phyloP scores from a whole-genome alignment of 2,329 filamentous ascomycete genomes.

The Paraconiothyrium sp. region DNA sequence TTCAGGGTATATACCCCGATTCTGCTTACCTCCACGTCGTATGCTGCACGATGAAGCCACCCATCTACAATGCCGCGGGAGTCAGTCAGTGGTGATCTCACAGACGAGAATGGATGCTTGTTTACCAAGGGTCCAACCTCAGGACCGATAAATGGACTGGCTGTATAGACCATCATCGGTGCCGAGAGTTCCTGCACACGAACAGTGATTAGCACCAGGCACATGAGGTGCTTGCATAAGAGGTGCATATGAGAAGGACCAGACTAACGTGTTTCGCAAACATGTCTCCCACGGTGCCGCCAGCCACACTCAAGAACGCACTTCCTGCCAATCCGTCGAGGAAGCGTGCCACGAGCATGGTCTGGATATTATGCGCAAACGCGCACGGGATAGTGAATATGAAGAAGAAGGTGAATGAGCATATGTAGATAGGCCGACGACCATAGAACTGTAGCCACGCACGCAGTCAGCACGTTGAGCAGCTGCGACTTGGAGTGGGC shows the following conservation, averaged over 20 bases:
- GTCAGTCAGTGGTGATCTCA: no score
- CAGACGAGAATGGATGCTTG: no score
- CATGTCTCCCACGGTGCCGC: slow-evolving; percentile 82
- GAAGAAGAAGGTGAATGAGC: slow-evolving; percentile 76
- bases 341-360: slow-evolving; percentile 81
- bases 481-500: background rate
- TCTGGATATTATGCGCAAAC: slow-evolving; percentile 81
- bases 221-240: slow-evolving; percentile 12
- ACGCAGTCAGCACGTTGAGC: slow-evolving; percentile 14
- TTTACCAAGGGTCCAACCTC: slow-evolving; percentile 65
- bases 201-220: slow-evolving; percentile 22
- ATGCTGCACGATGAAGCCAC: slow-evolving; percentile 84
- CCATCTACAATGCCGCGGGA: slow-evolving; percentile 40
- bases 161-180: slow-evolving; percentile 81
- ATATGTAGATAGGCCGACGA: slow-evolving; percentile 80
- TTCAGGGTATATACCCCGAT: slow-evolving; percentile 9
- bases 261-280: slow-evolving; percentile 46
- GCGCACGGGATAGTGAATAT: slow-evolving; percentile 85
- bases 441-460: slow-evolving; percentile 73
- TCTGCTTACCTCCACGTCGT: slow-evolving; percentile 65
- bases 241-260: slow-evolving; percentile 6
- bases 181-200: slow-evolving; percentile 67
- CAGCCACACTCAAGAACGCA: slow-evolving; percentile 74
- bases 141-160: slow-evolving; percentile 63
- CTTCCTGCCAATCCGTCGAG: slow-evolving; percentile 76